Evolutionary conservation across 2,329 filamentous ascomycete genomes (phyloP).

Genomic region (Stemphylium lycopersici): DNA sequence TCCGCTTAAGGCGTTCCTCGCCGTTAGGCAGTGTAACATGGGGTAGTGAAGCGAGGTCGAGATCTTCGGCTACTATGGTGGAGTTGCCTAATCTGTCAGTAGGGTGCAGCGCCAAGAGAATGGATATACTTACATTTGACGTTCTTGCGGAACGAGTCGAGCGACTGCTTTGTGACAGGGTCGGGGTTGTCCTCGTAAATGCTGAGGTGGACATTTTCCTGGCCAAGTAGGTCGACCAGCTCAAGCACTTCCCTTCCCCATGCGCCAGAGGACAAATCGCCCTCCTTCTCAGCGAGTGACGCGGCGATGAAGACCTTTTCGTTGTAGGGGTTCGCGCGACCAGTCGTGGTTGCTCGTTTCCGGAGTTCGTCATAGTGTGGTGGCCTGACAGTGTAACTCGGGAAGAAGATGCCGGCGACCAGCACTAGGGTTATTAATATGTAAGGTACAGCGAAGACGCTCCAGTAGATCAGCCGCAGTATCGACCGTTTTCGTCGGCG

Average conservation of each 20-base stretch:
- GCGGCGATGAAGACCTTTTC: constrained; percentile 78
- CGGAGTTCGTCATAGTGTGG: constrained; percentile 57
- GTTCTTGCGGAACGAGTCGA: constrained; percentile 60
- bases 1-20: constrained; percentile 69
- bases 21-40: constrained; percentile 68
- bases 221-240: constrained; percentile 69
- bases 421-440: constrained; percentile 48
- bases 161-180: constrained; percentile 59
- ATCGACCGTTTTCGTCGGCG: constrained; percentile 41
- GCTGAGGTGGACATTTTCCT: constrained; percentile 71
- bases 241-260: constrained; percentile 69
- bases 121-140: constrained; percentile 50
- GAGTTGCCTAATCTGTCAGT: constrained; percentile 47
- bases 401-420: constrained; percentile 57
- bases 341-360: constrained; percentile 40
- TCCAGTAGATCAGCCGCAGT: constrained; percentile 41
- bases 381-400: constrained; percentile 63
- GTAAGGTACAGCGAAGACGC: constrained; percentile 41
- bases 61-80: constrained; percentile 64
- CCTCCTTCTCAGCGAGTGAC: constrained; percentile 70
- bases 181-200: constrained; percentile 77
- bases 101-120: neutral
- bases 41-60: constrained; percentile 63
- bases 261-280: constrained; percentile 64
- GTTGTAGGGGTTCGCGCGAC: constrained; percentile 58